Percentiles rank a stretch among this genome's conserved stretches.
These are phyloP conservation scores for Orbilia javanica DNA, from an alignment of 2,329 filamentous ascomycete species.

Conservation along the genomic window DNA sequence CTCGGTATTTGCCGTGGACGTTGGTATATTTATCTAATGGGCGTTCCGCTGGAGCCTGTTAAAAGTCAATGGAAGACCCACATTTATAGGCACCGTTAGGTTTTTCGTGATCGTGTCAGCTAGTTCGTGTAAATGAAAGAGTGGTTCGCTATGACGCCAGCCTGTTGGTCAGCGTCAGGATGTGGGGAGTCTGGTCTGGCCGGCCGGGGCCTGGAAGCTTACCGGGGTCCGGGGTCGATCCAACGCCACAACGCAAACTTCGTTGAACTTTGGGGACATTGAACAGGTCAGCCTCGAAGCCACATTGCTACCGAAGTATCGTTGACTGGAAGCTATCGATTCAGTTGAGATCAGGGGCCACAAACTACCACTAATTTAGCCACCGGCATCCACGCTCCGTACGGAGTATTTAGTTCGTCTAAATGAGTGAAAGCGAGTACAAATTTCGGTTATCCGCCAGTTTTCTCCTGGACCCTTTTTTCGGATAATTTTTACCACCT, in stretches of 20 bases:
- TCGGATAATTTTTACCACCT: neutral
- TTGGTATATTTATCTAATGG: constrained; percentile 12
- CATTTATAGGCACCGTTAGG: neutral
- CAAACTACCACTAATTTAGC: constrained; percentile 11
- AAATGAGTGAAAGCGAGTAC: neutral
- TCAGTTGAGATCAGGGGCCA: too few species aligned
- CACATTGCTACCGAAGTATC: too few species aligned
- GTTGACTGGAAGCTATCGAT: too few species aligned
- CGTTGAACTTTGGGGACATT: constrained; percentile 6
- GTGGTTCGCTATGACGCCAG: constrained; percentile 37
- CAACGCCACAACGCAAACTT: constrained; percentile 46
- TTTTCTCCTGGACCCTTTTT: neutral
- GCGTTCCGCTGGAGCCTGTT: constrained; percentile 9
- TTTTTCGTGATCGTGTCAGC: neutral
- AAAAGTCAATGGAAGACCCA: constrained; percentile 8
- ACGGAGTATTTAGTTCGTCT: too few species aligned
- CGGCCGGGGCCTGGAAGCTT: constrained; percentile 12
- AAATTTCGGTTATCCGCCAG: neutral
- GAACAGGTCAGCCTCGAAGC: neutral
- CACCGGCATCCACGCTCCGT: neutral
- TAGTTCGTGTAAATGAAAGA: constrained; percentile 1
- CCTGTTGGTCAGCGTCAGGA: neutral
- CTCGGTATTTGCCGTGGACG: constrained; percentile 13
- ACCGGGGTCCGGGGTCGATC: constrained; percentile 38
- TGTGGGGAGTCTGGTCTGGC: constrained; percentile 30